Evolutionary conservation across 169 alveolate species (phyloP).

Genomic region (Blepharisma undulans): DNA sequence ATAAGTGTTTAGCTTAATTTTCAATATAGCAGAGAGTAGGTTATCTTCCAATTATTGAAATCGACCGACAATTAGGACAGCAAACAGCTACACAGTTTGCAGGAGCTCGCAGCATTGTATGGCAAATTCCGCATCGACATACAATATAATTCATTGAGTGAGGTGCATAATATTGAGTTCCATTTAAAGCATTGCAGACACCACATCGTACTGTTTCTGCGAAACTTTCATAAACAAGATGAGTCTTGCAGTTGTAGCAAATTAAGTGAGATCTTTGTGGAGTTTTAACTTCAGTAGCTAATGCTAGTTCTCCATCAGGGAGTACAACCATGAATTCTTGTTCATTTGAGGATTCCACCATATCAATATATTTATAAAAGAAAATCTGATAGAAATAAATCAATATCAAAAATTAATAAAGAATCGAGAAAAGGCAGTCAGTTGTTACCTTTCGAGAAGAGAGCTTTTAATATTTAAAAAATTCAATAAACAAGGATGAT

Average conservation of each 20-base stretch:
- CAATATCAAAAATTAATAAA: too few relatives aligned
- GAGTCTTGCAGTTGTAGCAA: conserved; percentile 40
- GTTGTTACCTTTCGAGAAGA: not conserved
- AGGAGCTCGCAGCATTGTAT: conserved; percentile 25
- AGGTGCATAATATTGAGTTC: conserved; percentile 10
- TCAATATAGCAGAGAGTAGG: not conserved
- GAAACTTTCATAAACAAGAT: conserved; percentile 9
- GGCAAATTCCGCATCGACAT: conserved; percentile 12
- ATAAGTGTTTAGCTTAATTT: not conserved
- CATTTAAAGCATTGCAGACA: conserved; percentile 24
- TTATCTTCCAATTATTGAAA: conserved; percentile 1
- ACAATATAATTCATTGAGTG: not conserved
- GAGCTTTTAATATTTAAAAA: too few relatives aligned
- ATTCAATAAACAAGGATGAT: not conserved
- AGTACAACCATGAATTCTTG: not conserved
- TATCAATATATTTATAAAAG: too few relatives aligned
- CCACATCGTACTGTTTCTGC: conserved; percentile 33
- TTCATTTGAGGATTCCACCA: not conserved
- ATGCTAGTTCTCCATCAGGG: conserved; percentile 36
- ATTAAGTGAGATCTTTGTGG: conserved; percentile 10
- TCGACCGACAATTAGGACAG: conserved; percentile 23
- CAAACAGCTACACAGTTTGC: not conserved
- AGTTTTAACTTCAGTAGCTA: conserved; percentile 25
- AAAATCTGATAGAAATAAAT: not conserved
- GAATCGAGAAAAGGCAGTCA: not conserved